Base-by-base conservation (phyloP, 1,284 basidiomycete genomes). In the Rhizoctonia solani region DNA sequence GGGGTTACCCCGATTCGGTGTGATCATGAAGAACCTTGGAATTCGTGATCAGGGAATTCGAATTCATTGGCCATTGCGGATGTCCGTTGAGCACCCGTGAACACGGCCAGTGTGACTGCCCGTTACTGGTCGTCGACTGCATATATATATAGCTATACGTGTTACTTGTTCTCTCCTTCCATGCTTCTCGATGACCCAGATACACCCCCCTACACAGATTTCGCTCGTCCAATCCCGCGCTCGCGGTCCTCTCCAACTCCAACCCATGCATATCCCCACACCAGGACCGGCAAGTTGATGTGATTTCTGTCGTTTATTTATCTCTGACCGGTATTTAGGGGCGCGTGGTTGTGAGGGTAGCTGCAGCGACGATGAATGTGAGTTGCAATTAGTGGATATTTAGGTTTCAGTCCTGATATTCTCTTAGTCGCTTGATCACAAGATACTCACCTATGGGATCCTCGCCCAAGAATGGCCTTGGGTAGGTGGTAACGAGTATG, bases 401-500 rank as follows among this genome's bases (percentile, higher is more conserved):
- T 23, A 19, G n/a, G 16, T 47, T 53, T 53, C 50, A 34, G 29
- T 16, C 23, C 13, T 25, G 5, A 6, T 21, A 16, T 32, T 27
- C 11, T 37, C 46, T 3, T 23, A 61, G 58, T 14, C 58, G 3
- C 46, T 61, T 34, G 58, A 61, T 47, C 41, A 34, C 21, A 50
- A 49, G 19, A 49, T 61, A 4, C 21, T 61, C 27, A 30, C 19
- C 9, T 37, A 61, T 47, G 58, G 44, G 32, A 61, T 61, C 58
- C 44, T 61, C 46, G 46, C 46, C 11, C 44, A 50, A 34, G 44
- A 61, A 6, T 61, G 58, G 58, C 58, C 58, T 1, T 34, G 44
- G 30, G 44, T 46, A 49, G 44, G 58, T 19, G 58, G 58, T 47
- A 61, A 49, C 58, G 58, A 61, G 21, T 39, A 34, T 29, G 58